Evolutionary conservation across 140 eudicot species (phyloP).

Genomic region (Stevia rebaudiana): DNA sequence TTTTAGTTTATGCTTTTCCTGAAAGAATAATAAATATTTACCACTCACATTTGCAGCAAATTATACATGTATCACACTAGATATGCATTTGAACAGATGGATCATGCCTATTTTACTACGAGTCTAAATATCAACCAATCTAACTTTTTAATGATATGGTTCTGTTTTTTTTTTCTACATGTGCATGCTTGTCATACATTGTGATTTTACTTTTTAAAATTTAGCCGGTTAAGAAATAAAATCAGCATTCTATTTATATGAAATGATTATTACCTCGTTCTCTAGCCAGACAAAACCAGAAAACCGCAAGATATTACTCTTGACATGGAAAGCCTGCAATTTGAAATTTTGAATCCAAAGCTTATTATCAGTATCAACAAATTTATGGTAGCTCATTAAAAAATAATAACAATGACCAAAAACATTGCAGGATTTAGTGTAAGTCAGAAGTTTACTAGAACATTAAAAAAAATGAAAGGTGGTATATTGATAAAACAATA

Average conservation of each 20-base stretch:
- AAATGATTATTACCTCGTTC: constrained; percentile 57
- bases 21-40: constrained; percentile 17
- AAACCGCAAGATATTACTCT: constrained; percentile 72
- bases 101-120: neutral
- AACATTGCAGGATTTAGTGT: constrained; percentile 4
- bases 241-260: neutral
- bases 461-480: neutral
- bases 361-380: neutral
- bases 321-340: constrained; percentile 71
- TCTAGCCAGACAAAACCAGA: constrained; percentile 95
- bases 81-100: neutral
- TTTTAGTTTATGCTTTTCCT: constrained; percentile 86
- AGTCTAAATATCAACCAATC: neutral
- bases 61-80: neutral
- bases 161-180: neutral
- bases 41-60: constrained; percentile 2
- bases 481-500: neutral
- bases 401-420: neutral
- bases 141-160: neutral
- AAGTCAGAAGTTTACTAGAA: constrained; percentile 8
- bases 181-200: constrained; percentile 11
- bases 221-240: neutral
- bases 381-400: constrained; percentile 1
- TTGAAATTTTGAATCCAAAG: constrained; percentile 17
- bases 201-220: neutral